Evolutionary conservation across 352 stramenopile genomes (phyloP).

Genomic region (Pythium phragmitis): DNA sequence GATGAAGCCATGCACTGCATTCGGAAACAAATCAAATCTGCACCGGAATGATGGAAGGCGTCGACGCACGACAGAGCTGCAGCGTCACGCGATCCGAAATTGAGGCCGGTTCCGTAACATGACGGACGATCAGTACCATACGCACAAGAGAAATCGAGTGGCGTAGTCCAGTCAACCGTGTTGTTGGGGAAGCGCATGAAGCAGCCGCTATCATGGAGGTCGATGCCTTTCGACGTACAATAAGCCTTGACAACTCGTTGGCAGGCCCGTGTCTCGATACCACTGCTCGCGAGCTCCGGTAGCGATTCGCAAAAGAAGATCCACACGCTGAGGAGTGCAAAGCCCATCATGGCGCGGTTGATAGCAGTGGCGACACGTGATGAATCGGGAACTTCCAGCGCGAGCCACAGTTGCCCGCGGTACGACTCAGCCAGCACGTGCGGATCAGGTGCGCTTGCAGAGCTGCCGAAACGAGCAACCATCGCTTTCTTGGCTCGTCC

Average conservation of each 20-base stretch:
- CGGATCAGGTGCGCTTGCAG: slow-evolving; percentile 15
- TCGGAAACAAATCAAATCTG: slow-evolving; percentile 44
- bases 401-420: slow-evolving; percentile 50
- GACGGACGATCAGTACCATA: slow-evolving; percentile 2
- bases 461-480: slow-evolving; percentile 26
- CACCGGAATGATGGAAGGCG: slow-evolving; percentile 32
- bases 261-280: slow-evolving; percentile 43
- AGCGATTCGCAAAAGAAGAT: slow-evolving; percentile 73
- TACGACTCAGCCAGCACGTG: slow-evolving; percentile 28
- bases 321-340: slow-evolving; percentile 60
- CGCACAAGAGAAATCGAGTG: slow-evolving; percentile 49
- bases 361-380: slow-evolving; percentile 42
- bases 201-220: slow-evolving; percentile 35
- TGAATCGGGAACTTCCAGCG: slow-evolving; percentile 63
- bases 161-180: slow-evolving; percentile 31
- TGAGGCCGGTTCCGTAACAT: slow-evolving; percentile 55
- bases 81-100: slow-evolving; percentile 47
- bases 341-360: slow-evolving; percentile 57
- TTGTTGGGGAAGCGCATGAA: slow-evolving; percentile 38
- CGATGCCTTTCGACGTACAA: slow-evolving; percentile 37
- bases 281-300: slow-evolving; percentile 54
- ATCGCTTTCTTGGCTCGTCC: slow-evolving; percentile 37
- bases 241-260: slow-evolving; percentile 52
- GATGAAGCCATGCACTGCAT: slow-evolving; percentile 41
- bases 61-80: slow-evolving; percentile 32